Percentiles rank a stretch among this genome's conserved stretches.
phyloP scores from a whole-genome alignment of 768 basidiomycete species.

The Candolleomyces aberdarensis region DNA sequence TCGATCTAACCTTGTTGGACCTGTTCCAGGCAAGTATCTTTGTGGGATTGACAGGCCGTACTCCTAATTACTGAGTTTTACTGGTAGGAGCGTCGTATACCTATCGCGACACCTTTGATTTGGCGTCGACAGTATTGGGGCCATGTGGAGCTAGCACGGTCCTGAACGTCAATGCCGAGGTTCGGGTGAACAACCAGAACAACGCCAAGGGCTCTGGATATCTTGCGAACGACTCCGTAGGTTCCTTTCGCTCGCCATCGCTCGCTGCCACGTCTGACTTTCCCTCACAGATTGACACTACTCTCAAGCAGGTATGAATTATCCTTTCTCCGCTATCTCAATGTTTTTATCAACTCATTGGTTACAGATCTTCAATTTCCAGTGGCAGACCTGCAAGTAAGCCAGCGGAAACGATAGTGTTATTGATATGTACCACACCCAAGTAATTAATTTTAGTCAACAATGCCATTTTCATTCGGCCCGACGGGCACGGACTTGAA shows the following conservation, averaged over 20 bases:
- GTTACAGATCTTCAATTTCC: conserved; percentile 20
- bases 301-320: conserved; percentile 9
- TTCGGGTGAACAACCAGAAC: conserved; percentile 19
- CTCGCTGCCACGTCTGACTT: neutral
- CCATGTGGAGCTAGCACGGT: conserved; percentile 22
- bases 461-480: no score
- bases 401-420: neutral
- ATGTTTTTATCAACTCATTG: neutral
- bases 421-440: no score
- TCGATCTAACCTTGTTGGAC: conserved; percentile 18
- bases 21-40: conserved; percentile 12
- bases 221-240: conserved; percentile 21
- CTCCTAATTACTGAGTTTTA: neutral
- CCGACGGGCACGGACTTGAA: no score
- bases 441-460: no score
- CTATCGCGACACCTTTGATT: conserved; percentile 23
- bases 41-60: neutral
- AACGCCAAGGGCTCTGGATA: conserved; percentile 21
- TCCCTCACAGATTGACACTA: conserved; percentile 9
- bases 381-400: conserved; percentile 18
- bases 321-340: neutral
- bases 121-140: conserved; percentile 18
- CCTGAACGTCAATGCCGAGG: conserved; percentile 20
- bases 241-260: neutral
- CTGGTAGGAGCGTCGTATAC: conserved; percentile 19